Percentiles rank a stretch among this genome's conserved stretches.
Conservation (phyloP, 2,329 filamentous ascomycete genomes). For the Mycosphaerella sp. region DNA sequence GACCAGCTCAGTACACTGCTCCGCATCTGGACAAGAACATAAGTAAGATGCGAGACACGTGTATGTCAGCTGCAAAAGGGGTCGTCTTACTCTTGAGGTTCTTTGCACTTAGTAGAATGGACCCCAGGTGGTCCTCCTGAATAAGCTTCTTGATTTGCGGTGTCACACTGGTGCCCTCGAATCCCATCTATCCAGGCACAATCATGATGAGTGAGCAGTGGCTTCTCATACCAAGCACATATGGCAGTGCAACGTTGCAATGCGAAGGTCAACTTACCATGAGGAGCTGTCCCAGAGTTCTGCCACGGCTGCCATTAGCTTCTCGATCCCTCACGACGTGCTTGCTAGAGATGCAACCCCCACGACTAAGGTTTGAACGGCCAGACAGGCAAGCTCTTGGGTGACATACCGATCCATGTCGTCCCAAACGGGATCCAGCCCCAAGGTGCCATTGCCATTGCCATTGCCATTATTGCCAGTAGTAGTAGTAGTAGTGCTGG, state of each 20-base stretch:
- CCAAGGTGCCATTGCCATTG: conserved; percentile 32
- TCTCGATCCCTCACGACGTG: not conserved
- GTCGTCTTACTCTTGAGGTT: conserved; percentile 67
- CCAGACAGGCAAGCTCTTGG: not conserved
- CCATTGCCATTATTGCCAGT: conserved; percentile 24
- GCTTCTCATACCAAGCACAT: not conserved
- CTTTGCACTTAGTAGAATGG: conserved; percentile 76
- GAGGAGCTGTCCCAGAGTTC: conserved; percentile 42
- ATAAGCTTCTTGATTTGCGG: conserved; percentile 77
- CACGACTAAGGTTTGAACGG: not conserved
- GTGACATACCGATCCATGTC: conserved; percentile 64
- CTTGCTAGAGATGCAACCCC: conserved; percentile 2
- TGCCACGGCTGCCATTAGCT: conserved; percentile 38
- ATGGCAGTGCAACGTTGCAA: conserved; percentile 6
- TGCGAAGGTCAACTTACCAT: conserved; percentile 24
- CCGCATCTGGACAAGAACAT: conserved; percentile 64
- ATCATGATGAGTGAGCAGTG: conserved; percentile 25
- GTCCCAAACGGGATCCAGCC: conserved; percentile 56
- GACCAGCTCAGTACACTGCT: conserved; percentile 80
- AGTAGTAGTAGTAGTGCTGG: conserved; percentile 20
- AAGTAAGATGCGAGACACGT: conserved; percentile 6
- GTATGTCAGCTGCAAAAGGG: not conserved
- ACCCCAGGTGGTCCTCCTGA: conserved; percentile 78
- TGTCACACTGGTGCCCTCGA: conserved; percentile 76
- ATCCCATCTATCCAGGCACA: conserved; percentile 57